These are phyloP conservation scores for Phaeomoniella chlamydospora DNA, from an alignment of 2,329 filamentous ascomycete genomes.

Conservation along the genomic window DNA sequence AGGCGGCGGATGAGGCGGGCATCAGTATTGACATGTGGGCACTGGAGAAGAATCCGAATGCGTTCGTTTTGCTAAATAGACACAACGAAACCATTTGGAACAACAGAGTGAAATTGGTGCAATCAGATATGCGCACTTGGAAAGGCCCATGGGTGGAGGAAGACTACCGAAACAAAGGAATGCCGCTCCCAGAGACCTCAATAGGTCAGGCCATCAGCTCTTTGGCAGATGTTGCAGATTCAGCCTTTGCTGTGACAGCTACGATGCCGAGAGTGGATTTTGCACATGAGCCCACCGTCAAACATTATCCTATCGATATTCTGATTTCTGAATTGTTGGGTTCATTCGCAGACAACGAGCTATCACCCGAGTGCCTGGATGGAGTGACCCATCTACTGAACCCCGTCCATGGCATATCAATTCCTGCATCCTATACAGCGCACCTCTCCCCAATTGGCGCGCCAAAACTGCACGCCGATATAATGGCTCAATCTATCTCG, in stretches of 20 bases:
- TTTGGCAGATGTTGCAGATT: constrained; percentile 11
- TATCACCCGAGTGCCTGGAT: constrained; percentile 91
- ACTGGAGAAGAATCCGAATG: constrained; percentile 96
- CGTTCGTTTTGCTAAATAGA: constrained; percentile 78
- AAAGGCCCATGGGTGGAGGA: constrained; percentile 47
- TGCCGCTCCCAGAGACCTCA: neutral
- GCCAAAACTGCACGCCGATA: constrained; percentile 71
- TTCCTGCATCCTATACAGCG: constrained; percentile 84
- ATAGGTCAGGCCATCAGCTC: constrained; percentile 1
- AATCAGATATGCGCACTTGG: constrained; percentile 97
- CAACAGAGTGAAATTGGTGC: constrained; percentile 69
- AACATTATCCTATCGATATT: constrained; percentile 53
- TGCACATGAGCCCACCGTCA: constrained; percentile 4
- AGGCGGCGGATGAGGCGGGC: constrained; percentile 61
- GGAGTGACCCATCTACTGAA: constrained; percentile 86
- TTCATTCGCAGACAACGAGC: constrained; percentile 92
- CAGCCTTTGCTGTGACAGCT: constrained; percentile 1
- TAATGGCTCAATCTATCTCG: constrained; percentile 45
- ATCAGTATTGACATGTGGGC: constrained; percentile 74
- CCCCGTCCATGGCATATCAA: constrained; percentile 72
- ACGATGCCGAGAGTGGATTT: constrained; percentile 1
- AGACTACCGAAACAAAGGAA: neutral
- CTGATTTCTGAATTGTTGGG: constrained; percentile 86
- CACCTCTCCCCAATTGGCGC: constrained; percentile 85
- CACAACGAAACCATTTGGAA: constrained; percentile 77